Conservation (phyloP, 495 filamentous ascomycete species). For the Cetradonia linearis region DNA sequence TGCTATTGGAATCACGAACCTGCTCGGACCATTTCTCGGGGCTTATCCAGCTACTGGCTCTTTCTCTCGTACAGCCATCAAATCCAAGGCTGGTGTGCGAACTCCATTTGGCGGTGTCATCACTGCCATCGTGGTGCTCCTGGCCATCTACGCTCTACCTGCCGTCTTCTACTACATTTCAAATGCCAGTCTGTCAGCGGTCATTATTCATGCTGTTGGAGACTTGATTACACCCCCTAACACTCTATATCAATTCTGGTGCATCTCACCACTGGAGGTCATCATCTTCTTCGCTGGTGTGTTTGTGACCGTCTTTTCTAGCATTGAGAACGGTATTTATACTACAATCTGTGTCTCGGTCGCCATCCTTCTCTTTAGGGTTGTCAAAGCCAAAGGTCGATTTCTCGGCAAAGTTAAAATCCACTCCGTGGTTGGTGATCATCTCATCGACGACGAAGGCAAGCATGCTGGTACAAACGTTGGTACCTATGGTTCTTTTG, state of each 20-base stretch:
- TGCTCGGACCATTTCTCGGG: constrained; percentile 88
- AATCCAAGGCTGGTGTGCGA: constrained; percentile 92
- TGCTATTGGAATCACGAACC: constrained; percentile 84
- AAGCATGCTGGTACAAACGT: constrained; percentile 39
- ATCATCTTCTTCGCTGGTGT: constrained; percentile 93
- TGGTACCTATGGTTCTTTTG: constrained; percentile 28
- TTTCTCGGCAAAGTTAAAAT: constrained; percentile 86
- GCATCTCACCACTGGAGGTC: constrained; percentile 79
- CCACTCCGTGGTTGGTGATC: constrained; percentile 80
- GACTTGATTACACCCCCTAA: constrained; percentile 92
- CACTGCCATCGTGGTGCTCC: constrained; percentile 75
- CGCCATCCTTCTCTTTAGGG: constrained; percentile 74
- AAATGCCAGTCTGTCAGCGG: constrained; percentile 69
- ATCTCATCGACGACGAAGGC: constrained; percentile 52
- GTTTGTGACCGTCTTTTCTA: constrained; percentile 75
- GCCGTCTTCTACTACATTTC: constrained; percentile 95
- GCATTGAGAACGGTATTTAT: constrained; percentile 90
- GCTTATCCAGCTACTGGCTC: constrained; percentile 93
- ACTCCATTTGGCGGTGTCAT: constrained; percentile 89
- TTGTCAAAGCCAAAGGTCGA: constrained; percentile 72
- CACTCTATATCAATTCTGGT: constrained; percentile 93
- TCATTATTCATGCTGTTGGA: constrained; percentile 96
- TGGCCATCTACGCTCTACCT: constrained; percentile 90
- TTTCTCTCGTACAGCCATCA: constrained; percentile 95
- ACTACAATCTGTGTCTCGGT: constrained; percentile 64